Evolutionary conservation across 768 basidiomycete species (phyloP), one percentile per base, ranked within the genome.

Genomic region (Atractiella rhizophila): DNA sequence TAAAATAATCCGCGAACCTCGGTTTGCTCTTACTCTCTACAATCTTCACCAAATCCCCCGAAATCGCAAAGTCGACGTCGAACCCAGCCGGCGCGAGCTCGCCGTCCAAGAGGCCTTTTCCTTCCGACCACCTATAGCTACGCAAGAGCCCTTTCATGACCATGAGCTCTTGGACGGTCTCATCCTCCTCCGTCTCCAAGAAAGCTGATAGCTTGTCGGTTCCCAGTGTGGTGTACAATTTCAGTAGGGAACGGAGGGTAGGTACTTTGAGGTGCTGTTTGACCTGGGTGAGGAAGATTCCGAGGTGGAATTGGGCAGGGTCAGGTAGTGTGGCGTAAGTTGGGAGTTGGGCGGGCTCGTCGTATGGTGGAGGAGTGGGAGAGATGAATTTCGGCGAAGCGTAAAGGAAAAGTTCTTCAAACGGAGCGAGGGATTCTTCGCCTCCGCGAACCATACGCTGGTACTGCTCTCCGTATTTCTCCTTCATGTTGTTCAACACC

Each of bases 361-460:
- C 79, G n/a, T 36, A 28, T 4, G 85, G 83, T 2, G 86, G 86
- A 12, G 85, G 72, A 57, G 83, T 88, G 48, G 86, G 83, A 15
- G 70, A 70, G 59, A 98, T 86, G 64, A 94, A 94, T 58, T 91
- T 88, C 4, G 91, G 91, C 58, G 83, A 86, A 18, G 88, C 81
- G 45, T 79, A 80, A 7, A 79, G 61, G 68, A 83, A 98, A 40
- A 96, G 74, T 58, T 94, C 85, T 58, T 82, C 75, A 60, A 76
- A 86, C 2, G 76, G 76, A 19, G 71, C 62, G 38, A 81, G 61
- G 15, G 75, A 72, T 40, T 83, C 77, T 26, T 57, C 53, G 74
- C 67, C 65, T 68, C 79, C 72, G 39, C 75, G 73, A 21, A 70
- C 63, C 71, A 98, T 78, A 57, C 78, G 78, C 5, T 73, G 56